Conservation (phyloP, 371 early-diverging fungal species). For the Rhizomucor pusillus region DNA sequence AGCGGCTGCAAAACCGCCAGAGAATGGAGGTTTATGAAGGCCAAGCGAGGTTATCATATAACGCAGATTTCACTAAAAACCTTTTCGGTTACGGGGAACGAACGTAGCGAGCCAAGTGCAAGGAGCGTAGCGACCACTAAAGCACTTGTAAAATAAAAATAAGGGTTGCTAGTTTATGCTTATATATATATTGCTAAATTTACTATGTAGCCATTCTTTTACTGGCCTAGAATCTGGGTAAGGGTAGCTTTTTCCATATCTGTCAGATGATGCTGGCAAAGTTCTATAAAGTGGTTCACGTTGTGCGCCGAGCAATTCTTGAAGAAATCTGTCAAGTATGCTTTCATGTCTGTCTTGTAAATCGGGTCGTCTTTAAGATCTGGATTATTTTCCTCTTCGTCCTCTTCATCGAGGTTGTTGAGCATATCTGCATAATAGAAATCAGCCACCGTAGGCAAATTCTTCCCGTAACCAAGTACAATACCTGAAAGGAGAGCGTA, state of each 20-base stretch:
- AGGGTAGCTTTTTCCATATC: conserved; percentile 31
- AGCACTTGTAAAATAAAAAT: no score
- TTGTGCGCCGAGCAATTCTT: conserved; percentile 62
- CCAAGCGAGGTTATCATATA: no score
- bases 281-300: conserved; percentile 51
- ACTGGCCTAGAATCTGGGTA: conserved; percentile 1
- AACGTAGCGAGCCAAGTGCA: no score
- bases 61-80: no score
- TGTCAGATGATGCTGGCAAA: conserved; percentile 39
- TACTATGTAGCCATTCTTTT: neutral
- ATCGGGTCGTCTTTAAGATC: conserved; percentile 71
- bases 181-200: neutral
- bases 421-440: conserved; percentile 43
- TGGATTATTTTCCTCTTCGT: conserved; percentile 72
- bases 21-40: no score
- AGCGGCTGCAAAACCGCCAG: no score
- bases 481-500: conserved; percentile 47
- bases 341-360: conserved; percentile 70
- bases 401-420: conserved; percentile 47
- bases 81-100: no score
- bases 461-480: neutral
- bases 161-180: neutral
- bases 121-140: no score
- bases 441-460: no score
- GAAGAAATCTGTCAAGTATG: conserved; percentile 71